phyloP scores from a whole-genome alignment of 345 rosid species.

The Hibiscus tridactylites region DNA sequence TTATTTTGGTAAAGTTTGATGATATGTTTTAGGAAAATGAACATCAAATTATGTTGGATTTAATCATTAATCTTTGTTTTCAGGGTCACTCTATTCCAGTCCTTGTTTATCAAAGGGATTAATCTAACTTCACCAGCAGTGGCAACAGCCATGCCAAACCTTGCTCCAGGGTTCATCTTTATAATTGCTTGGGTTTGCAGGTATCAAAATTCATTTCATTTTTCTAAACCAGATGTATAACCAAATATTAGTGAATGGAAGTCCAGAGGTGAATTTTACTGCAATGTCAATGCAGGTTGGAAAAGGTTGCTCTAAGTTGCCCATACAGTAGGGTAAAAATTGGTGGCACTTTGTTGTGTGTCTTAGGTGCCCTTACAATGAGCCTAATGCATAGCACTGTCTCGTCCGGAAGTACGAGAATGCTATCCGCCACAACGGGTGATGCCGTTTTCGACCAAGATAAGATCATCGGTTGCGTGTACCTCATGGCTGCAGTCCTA shows the following conservation, averaged over 20 bases:
- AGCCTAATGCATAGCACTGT: slow-evolving; percentile 74
- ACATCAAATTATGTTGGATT: background rate
- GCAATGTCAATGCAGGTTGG: slow-evolving; percentile 44
- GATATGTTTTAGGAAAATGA: background rate
- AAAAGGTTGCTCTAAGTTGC: slow-evolving; percentile 63
- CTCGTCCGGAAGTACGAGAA: slow-evolving; percentile 5
- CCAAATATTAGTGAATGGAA: background rate
- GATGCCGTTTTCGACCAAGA: slow-evolving; percentile 34
- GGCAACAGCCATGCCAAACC: slow-evolving; percentile 98
- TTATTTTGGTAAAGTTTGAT: background rate
- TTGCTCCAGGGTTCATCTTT: slow-evolving; percentile 83
- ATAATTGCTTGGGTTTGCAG: slow-evolving; percentile 75
- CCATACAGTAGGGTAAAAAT: slow-evolving; percentile 71
- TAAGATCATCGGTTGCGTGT: slow-evolving; percentile 63
- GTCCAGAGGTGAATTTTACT: background rate
- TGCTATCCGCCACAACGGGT: background rate
- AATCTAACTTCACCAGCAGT: slow-evolving; percentile 78
- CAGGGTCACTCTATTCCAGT: slow-evolving; percentile 81
- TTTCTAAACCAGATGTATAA: background rate
- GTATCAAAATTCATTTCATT: slow-evolving; percentile 19
- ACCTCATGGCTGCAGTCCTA: slow-evolving; percentile 67
- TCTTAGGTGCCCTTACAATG: slow-evolving; percentile 64
- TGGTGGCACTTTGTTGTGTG: slow-evolving; percentile 69
- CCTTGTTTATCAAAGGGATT: slow-evolving; percentile 66
- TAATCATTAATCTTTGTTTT: background rate